Percentiles rank a stretch among this genome's conserved stretches.
Evolutionary conservation across 2,329 filamentous ascomycete species (phyloP).

Genomic region (Fusarium abutilonis): DNA sequence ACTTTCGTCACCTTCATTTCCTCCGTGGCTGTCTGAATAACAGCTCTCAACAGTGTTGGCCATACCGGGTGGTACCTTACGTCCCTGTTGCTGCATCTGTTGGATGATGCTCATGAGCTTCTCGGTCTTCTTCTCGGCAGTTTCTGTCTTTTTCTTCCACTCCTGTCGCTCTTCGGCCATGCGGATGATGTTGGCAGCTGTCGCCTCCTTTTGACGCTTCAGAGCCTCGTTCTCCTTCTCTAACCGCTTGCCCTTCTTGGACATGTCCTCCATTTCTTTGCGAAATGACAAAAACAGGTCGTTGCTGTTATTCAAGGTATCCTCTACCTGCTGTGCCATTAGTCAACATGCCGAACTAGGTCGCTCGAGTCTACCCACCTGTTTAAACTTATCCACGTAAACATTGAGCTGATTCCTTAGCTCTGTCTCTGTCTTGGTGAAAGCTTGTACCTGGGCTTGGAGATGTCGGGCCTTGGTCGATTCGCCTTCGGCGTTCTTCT

Average conservation of each 20-base stretch:
- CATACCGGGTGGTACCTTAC: conserved; percentile 75
- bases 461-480: conserved; percentile 81
- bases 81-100: conserved; percentile 94
- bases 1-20: conserved; percentile 65
- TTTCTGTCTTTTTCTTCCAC: conserved; percentile 72
- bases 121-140: conserved; percentile 76
- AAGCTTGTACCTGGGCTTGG: conserved; percentile 91
- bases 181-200: conserved; percentile 92
- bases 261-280: conserved; percentile 99
- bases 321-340: conserved; percentile 78
- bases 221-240: conserved; percentile 95
- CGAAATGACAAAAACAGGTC: conserved; percentile 96
- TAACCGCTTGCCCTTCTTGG: conserved; percentile 95
- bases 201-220: conserved; percentile 91
- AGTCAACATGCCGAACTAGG: conserved; percentile 39
- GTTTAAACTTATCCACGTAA: conserved; percentile 99
- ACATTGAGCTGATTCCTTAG: conserved; percentile 95
- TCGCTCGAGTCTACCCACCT: conserved; percentile 69
- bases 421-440: conserved; percentile 95
- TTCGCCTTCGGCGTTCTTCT: conserved; percentile 87
- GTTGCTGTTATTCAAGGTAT: conserved; percentile 98
- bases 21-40: conserved; percentile 64
- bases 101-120: conserved; percentile 95
- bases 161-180: conserved; percentile 96
- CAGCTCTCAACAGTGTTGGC: conserved; percentile 67